These are phyloP conservation scores for Auricularia sp. DNA, from an alignment of 768 basidiomycete species.

Conservation along the genomic window DNA sequence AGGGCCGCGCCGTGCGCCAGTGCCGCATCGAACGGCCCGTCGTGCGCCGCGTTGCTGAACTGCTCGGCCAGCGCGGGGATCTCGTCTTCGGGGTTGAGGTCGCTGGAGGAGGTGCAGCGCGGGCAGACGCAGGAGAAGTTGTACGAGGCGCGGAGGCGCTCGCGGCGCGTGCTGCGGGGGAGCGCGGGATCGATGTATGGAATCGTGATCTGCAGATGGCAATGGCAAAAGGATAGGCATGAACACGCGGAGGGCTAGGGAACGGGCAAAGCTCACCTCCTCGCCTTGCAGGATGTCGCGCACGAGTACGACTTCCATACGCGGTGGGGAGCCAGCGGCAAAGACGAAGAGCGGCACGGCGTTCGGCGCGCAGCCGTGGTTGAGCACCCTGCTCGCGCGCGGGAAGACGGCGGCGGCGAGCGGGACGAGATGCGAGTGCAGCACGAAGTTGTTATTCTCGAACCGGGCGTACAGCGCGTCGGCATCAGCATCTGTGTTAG, in stretches of 20 bases:
- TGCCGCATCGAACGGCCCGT: constrained; percentile 45
- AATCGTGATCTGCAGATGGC: constrained; percentile 45
- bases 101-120: constrained; percentile 1
- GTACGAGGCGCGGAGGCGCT: constrained; percentile 8
- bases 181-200: constrained; percentile 76
- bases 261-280: constrained; percentile 38
- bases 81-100: not conserved
- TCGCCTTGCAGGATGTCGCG: constrained; percentile 45
- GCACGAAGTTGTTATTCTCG: constrained; percentile 72
- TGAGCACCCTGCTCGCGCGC: constrained; percentile 67
- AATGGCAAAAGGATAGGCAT: constrained; percentile 3
- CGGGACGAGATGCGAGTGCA: constrained; percentile 62
- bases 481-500: constrained; percentile 8
- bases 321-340: constrained; percentile 22
- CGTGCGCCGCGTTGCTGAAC: constrained; percentile 65
- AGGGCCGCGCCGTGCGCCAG: constrained; percentile 45
- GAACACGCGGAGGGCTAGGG: not conserved
- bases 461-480: constrained; percentile 46
- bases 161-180: constrained; percentile 5
- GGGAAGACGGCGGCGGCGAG: constrained; percentile 72
- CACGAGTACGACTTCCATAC: constrained; percentile 60
- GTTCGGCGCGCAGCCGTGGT: constrained; percentile 74
- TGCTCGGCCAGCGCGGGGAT: constrained; percentile 45
- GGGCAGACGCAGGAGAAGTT: constrained; percentile 13
- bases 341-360: constrained; percentile 54